Base-by-base conservation (phyloP, 2,329 filamentous ascomycete species). In the Harringtonia lauricola region DNA sequence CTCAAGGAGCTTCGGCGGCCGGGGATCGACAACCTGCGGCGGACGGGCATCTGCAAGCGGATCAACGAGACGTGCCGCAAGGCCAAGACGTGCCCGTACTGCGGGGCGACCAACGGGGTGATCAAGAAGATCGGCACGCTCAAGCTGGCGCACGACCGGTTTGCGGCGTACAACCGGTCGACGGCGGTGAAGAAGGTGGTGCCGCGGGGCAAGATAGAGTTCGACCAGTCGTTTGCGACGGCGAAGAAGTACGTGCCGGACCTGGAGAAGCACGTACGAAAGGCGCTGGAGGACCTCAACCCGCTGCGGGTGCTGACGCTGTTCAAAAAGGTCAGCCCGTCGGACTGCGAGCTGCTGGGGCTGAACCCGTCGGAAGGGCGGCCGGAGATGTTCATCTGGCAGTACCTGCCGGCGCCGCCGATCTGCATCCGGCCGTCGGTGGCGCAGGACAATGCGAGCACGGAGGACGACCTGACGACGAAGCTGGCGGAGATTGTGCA, bases 381-480 rank as follows among this genome's bases (percentile, higher is more conserved):
- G 17, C 92, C 92, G 0, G 92, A 98, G 59, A 94, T 94, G 80
- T 94, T 96, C 60, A 79, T 98, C 36, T 98, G 92, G 92, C 89
- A 95, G 58, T 94, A 88, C 56, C 74, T 98, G 30, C 92, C 92
- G 1, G 90, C 90, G 1, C 90, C 92, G 1, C 92, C 92, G 0
- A 86, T 96, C 7, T 94, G 87, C 53, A 94, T 98, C 55, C 76
- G 92, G 47, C 92, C 92, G 0, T 95, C 89, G 0, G 92, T 98
- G 17, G 83, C 83, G 26, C 92, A 96, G 61, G 92, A 96, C 50
- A 86, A 79, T 47, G 85, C 89, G 4, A 95, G 86, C 51, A 98
- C 86, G 18, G 92, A 98, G 61, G 92, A 98, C 57, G 92, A 98
- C 55, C 76, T 98, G 48, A 98, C 92, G 0, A 89, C 90, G 42